A percentile compares a stretch with the other conserved stretches of the same genome.
Conservation (phyloP, 306 rosid species). For the Glycine soja region DNA sequence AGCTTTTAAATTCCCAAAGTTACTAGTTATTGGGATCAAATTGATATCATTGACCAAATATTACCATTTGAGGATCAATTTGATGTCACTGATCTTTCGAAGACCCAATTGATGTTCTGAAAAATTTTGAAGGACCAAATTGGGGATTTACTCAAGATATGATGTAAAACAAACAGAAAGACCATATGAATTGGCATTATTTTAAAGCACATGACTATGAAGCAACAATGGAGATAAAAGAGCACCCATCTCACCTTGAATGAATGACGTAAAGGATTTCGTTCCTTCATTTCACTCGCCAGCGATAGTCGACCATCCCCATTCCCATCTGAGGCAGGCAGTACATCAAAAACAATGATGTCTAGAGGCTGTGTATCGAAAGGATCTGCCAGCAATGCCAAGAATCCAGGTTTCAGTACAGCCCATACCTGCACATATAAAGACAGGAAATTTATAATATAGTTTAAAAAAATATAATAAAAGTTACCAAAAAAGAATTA, state of each 20-base stretch:
- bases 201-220: conserved; percentile 41
- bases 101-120: conserved; percentile 28
- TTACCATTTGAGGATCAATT: conserved; percentile 36
- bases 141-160: conserved; percentile 20
- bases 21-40: conserved; percentile 23
- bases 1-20: conserved; percentile 14
- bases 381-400: conserved; percentile 94
- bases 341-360: conserved; percentile 91
- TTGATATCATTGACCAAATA: conserved; percentile 32
- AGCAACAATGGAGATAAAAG: conserved; percentile 40
- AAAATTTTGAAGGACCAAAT: conserved; percentile 25
- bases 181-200: conserved; percentile 31
- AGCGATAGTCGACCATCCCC: conserved; percentile 82
- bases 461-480: conserved; percentile 18
- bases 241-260: conserved; percentile 69
- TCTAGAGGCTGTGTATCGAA: conserved; percentile 88
- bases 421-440: conserved; percentile 88
- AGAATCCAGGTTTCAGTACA: conserved; percentile 93
- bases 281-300: conserved; percentile 84
- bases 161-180: conserved; percentile 6
- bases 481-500: conserved; percentile 10
- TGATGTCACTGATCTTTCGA: conserved; percentile 36
- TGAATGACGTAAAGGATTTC: conserved; percentile 89
- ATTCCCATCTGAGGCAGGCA: conserved; percentile 82
- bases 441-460: conserved; percentile 36